Evolutionary conservation across 1,284 basidiomycete genomes (phyloP).

Genomic region (Trichosporon ovoides): DNA sequence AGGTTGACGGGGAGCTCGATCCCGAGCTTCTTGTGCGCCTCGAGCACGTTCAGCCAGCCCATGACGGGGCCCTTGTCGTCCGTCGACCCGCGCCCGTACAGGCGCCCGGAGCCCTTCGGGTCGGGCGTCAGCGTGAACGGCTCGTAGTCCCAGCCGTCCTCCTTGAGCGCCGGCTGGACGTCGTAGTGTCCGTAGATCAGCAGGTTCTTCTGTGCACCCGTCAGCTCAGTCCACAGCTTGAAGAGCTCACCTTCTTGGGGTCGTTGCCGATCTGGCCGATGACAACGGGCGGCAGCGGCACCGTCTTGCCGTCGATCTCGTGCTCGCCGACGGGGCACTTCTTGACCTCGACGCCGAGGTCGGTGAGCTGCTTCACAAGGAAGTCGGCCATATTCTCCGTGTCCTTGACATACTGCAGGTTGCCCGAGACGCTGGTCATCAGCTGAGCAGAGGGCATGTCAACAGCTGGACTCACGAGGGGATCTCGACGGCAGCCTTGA

Average conservation of each 20-base stretch:
- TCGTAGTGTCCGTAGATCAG: slow-evolving; percentile 83
- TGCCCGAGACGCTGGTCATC: slow-evolving; percentile 47
- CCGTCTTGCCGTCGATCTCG: slow-evolving; percentile 66
- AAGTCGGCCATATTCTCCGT: slow-evolving; percentile 79
- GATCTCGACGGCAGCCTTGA: slow-evolving; percentile 79
- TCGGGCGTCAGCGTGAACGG: slow-evolving; percentile 78
- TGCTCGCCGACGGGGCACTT: slow-evolving; percentile 75
- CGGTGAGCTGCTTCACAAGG: slow-evolving; percentile 65
- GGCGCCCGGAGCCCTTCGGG: slow-evolving; percentile 46
- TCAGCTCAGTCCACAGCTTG: neutral
- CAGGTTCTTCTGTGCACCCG: slow-evolving; percentile 63
- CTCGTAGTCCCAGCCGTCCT: slow-evolving; percentile 87
- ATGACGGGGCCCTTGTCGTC: slow-evolving; percentile 91
- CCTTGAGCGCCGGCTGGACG: slow-evolving; percentile 55
- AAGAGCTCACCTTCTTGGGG: slow-evolving; percentile 56
- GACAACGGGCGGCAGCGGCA: slow-evolving; percentile 78
- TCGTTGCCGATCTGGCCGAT: slow-evolving; percentile 80
- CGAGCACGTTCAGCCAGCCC: slow-evolving; percentile 91
- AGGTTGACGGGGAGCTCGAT: slow-evolving; percentile 88
- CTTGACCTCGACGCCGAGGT: slow-evolving; percentile 69
- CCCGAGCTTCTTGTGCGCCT: slow-evolving; percentile 71
- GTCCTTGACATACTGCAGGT: slow-evolving; percentile 58
- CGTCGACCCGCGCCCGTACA: slow-evolving; percentile 84
- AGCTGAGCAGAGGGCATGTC: neutral
- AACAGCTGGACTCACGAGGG: slow-evolving; percentile 60